A percentile compares a stretch with the other conserved stretches of the same genome.
phyloP scores from a whole-genome alignment of 2,329 filamentous ascomycete species.

The Pestalotiopsis sp. region DNA sequence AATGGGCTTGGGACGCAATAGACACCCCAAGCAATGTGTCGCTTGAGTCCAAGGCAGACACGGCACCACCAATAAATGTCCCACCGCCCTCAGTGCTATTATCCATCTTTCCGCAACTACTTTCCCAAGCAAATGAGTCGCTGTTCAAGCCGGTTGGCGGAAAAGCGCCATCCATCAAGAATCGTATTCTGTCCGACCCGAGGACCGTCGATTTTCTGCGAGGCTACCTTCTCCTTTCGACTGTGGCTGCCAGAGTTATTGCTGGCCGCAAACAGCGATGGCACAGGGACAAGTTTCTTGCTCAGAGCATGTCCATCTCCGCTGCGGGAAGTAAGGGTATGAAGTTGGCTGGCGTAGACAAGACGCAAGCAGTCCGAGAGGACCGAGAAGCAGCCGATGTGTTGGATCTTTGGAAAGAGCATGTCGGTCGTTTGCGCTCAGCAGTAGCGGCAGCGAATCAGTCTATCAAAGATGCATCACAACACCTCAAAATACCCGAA shows the following conservation, averaged over 20 bases:
- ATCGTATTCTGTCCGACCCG: conserved; percentile 65
- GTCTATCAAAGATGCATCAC: conserved; percentile 33
- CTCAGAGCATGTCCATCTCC: conserved; percentile 88
- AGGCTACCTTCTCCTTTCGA: conserved; percentile 65
- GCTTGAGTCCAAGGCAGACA: conserved; percentile 29
- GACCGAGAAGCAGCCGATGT: conserved; percentile 84
- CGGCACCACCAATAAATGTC: conserved; percentile 77
- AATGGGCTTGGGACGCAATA: conserved; percentile 56
- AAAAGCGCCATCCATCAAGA: conserved; percentile 60
- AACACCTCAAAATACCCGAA: conserved; percentile 65
- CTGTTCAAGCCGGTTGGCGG: conserved; percentile 69
- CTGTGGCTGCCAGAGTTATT: conserved; percentile 77
- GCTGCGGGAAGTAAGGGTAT: conserved; percentile 78
- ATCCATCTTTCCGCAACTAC: conserved; percentile 72
- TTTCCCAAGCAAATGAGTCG: conserved; percentile 65
- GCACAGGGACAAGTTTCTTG: conserved; percentile 85
- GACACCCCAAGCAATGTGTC: conserved; percentile 32
- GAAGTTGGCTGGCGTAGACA: conserved; percentile 89
- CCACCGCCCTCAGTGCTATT: conserved; percentile 86
- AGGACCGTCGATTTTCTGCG: conserved; percentile 65
- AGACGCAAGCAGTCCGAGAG: conserved; percentile 79
- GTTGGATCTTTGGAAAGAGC: conserved; percentile 72
- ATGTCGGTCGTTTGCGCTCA: conserved; percentile 75
- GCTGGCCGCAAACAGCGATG: conserved; percentile 85
- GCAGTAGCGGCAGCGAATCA: conserved; percentile 69